Evolutionary conservation across 495 filamentous ascomycete genomes (phyloP).

Genomic region (Penicillium turbatum): DNA sequence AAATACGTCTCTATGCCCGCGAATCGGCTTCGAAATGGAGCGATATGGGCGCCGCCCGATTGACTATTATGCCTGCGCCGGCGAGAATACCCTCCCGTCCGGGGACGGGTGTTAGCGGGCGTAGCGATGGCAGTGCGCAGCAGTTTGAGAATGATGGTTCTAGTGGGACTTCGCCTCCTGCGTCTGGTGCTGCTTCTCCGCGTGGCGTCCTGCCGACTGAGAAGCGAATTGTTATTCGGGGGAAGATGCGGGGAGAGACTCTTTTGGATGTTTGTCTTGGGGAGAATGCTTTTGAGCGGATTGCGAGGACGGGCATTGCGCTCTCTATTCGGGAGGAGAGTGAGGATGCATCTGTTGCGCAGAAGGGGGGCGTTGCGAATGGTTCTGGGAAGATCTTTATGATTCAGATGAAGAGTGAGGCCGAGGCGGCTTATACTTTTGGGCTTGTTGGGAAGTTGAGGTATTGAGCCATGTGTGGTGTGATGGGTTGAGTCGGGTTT

Average conservation of each 20-base stretch:
- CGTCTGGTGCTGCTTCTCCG: constrained; percentile 37
- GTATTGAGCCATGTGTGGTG: constrained; percentile 34
- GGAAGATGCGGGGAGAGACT: constrained; percentile 61
- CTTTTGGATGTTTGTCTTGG: constrained; percentile 80
- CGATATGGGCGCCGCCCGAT: constrained; percentile 77
- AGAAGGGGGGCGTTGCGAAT: constrained; percentile 64
- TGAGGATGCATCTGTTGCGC: constrained; percentile 61
- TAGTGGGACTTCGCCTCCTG: constrained; percentile 23
- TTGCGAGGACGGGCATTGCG: constrained; percentile 80
- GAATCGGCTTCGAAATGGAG: constrained; percentile 78
- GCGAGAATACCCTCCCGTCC: constrained; percentile 44
- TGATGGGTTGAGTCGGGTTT: not conserved
- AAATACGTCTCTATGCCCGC: constrained; percentile 75
- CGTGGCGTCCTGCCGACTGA: constrained; percentile 45
- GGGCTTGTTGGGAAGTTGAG: constrained; percentile 57
- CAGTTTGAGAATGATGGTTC: constrained; percentile 16
- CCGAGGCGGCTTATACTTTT: constrained; percentile 57
- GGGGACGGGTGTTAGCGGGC: constrained; percentile 28
- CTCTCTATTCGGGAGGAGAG: constrained; percentile 83
- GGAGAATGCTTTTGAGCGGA: constrained; percentile 76
- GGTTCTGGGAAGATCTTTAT: constrained; percentile 75
- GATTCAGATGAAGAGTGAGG: constrained; percentile 70
- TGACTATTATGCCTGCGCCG: constrained; percentile 73
- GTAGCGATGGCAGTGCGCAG: constrained; percentile 21
- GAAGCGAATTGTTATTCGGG: constrained; percentile 76